These are phyloP conservation scores for Yamadazyma epiphylla DNA, from an alignment of 1,139 yeast genomes.

Conservation along the genomic window DNA sequence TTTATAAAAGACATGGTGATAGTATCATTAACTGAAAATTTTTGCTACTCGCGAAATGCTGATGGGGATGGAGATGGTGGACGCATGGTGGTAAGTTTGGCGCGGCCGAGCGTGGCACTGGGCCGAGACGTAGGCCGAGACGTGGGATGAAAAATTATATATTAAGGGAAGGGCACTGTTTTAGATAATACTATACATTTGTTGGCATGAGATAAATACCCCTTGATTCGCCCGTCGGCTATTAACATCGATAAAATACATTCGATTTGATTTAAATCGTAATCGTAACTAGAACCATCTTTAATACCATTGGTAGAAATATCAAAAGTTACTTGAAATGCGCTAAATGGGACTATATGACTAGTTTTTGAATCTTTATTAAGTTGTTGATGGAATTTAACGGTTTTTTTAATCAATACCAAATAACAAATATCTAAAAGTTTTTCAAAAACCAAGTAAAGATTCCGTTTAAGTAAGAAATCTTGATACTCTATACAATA, in stretches of 20 bases:
- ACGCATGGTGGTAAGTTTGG: too few relatives aligned
- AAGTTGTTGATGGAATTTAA: slow-evolving; percentile 29
- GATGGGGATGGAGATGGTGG: too few relatives aligned
- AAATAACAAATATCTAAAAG: slow-evolving; percentile 51
- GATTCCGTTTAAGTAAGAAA: slow-evolving; percentile 53
- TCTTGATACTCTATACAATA: slow-evolving; percentile 43
- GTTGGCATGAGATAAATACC: slow-evolving; percentile 77
- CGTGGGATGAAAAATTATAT: too few relatives aligned
- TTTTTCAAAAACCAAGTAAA: slow-evolving; percentile 60
- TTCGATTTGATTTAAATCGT: slow-evolving; percentile 54
- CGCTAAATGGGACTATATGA: slow-evolving; percentile 45
- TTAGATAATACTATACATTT: slow-evolving; percentile 75
- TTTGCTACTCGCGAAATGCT: too few relatives aligned
- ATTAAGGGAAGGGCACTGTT: slow-evolving; percentile 65
- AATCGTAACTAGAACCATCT: slow-evolving; percentile 1
- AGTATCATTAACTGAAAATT: slow-evolving; percentile 2
- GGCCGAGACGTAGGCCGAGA: too few relatives aligned
- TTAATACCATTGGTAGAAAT: slow-evolving; percentile 21
- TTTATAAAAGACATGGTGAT: slow-evolving; percentile 77
- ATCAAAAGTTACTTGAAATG: slow-evolving; percentile 46
- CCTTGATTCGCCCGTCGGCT: slow-evolving; percentile 61
- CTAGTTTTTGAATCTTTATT: slow-evolving; percentile 21
- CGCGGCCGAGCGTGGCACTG: too few relatives aligned
- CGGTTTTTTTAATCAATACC: slow-evolving; percentile 50
- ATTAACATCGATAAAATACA: slow-evolving; percentile 70